A percentile compares a stretch with the other conserved stretches of the same genome.
These are phyloP conservation scores for Ceratocystis colombiana DNA, from an alignment of 2,329 filamentous ascomycete genomes.

Conservation along the genomic window DNA sequence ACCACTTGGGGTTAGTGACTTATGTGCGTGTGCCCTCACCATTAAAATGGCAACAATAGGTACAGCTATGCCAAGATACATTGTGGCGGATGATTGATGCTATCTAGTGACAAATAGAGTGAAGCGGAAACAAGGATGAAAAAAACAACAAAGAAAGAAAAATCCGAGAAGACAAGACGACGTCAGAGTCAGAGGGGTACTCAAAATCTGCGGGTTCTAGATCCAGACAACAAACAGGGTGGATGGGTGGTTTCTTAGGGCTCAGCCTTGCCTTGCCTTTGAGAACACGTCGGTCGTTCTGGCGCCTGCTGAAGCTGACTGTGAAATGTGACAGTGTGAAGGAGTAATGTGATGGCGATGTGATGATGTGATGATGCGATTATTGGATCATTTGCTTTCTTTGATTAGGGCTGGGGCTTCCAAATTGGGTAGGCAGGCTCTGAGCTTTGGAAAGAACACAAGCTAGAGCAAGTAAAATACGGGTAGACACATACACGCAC, in stretches of 20 bases:
- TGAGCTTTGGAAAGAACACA: neutral
- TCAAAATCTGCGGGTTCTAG: no score
- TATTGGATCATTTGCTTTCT: neutral
- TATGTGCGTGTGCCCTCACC: slow-evolving; percentile 57
- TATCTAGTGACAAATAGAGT: no score
- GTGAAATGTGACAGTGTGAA: neutral
- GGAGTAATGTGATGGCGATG: neutral
- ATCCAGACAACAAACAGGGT: no score
- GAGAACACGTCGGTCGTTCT: neutral
- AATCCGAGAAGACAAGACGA: neutral
- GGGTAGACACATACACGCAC: neutral
- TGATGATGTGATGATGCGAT: neutral
- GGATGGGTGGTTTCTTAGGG: neutral
- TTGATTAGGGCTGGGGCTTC: slow-evolving; percentile 11
- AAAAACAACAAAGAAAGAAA: neutral
- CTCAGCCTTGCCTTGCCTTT: neutral
- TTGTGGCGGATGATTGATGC: slow-evolving; percentile 30
- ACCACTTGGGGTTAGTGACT: slow-evolving; percentile 68
- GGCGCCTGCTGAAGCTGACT: neutral
- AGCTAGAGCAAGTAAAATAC: neutral
- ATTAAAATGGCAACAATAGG: slow-evolving; percentile 52
- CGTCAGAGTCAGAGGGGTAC: neutral
- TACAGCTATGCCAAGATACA: slow-evolving; percentile 49
- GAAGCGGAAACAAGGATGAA: neutral
- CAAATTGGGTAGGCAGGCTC: neutral